Percentiles rank a stretch among this genome's conserved stretches.
phyloP scores from a whole-genome alignment of 306 rosid species.

The Prunus salicina region DNA sequence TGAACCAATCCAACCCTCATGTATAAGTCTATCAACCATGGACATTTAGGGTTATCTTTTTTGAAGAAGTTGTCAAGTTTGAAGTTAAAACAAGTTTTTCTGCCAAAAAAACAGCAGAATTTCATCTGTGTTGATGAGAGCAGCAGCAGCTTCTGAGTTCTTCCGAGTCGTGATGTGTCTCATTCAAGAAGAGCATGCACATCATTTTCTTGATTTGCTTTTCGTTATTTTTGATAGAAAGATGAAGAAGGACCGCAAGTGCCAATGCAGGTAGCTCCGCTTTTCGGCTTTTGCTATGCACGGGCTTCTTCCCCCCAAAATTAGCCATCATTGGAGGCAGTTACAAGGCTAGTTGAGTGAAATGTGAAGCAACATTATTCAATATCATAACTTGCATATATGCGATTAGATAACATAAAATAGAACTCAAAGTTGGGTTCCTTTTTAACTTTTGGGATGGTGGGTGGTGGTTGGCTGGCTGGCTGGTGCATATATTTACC shows the following conservation, averaged over 20 bases:
- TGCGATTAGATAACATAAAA: background rate
- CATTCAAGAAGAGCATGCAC: background rate
- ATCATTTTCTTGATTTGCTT: background rate
- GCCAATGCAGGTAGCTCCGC: background rate
- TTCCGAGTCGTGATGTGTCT: background rate
- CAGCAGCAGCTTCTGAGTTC: background rate
- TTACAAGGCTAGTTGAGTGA: background rate
- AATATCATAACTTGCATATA: background rate
- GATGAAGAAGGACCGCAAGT: background rate
- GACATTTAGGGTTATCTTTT: too few species aligned
- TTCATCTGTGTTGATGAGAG: too few species aligned
- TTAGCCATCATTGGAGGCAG: constrained; percentile 19
- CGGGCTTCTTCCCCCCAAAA: constrained; percentile 15
- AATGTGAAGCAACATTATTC: constrained; percentile 9
- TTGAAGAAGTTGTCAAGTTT: too few species aligned
- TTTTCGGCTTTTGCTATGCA: constrained; percentile 35
- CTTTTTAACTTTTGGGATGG: too few species aligned
- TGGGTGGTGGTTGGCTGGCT: too few species aligned
- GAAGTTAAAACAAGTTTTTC: too few species aligned
- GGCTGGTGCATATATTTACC: too few species aligned
- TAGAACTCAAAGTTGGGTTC: background rate
- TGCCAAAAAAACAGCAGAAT: too few species aligned
- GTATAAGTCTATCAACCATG: too few species aligned
- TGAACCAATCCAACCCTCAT: too few species aligned
- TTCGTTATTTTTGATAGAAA: background rate